Evolutionary conservation across 768 basidiomycete genomes (phyloP).

Genomic region (Trametes sanguinea): DNA sequence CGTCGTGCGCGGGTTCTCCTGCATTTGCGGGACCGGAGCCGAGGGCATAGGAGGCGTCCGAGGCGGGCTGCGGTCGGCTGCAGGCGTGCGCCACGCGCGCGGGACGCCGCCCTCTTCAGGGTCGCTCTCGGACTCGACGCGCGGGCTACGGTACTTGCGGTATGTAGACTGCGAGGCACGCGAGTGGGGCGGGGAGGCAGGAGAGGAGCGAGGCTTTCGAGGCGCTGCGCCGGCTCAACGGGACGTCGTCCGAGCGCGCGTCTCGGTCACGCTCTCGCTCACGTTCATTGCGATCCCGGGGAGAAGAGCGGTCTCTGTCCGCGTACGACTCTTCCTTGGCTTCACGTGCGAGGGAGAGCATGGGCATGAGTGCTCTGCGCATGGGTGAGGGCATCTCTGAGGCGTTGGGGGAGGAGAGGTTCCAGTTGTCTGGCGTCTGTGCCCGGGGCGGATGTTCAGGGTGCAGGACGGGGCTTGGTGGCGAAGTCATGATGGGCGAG

Average conservation of each 20-base stretch:
- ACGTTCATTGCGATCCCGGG: not conserved
- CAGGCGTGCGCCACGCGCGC: constrained; percentile 9
- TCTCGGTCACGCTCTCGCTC: not conserved
- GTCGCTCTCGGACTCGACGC: constrained; percentile 22
- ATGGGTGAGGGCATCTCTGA: constrained; percentile 23
- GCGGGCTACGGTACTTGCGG: constrained; percentile 21
- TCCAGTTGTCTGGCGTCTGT: constrained; percentile 19
- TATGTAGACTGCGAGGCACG: constrained; percentile 5
- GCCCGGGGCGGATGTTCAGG: constrained; percentile 17
- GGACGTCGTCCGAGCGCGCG: constrained; percentile 5
- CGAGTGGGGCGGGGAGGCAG: constrained; percentile 8
- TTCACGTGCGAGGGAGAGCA: constrained; percentile 18
- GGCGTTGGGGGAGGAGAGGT: constrained; percentile 18
- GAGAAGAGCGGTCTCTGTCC: not conserved
- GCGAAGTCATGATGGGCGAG: constrained; percentile 14
- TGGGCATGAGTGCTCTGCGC: constrained; percentile 16
- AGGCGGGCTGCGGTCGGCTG: constrained; percentile 4
- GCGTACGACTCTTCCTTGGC: constrained; percentile 13
- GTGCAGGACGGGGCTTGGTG: constrained; percentile 17
- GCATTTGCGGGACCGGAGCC: not conserved
- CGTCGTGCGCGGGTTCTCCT: not conserved
- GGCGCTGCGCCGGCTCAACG: constrained; percentile 15
- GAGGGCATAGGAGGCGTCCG: constrained; percentile 3
- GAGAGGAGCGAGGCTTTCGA: constrained; percentile 16
- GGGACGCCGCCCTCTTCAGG: constrained; percentile 1